phyloP scores from a whole-genome alignment of 2,329 filamentous ascomycete species.

The Pleurostoma richardsiae region DNA sequence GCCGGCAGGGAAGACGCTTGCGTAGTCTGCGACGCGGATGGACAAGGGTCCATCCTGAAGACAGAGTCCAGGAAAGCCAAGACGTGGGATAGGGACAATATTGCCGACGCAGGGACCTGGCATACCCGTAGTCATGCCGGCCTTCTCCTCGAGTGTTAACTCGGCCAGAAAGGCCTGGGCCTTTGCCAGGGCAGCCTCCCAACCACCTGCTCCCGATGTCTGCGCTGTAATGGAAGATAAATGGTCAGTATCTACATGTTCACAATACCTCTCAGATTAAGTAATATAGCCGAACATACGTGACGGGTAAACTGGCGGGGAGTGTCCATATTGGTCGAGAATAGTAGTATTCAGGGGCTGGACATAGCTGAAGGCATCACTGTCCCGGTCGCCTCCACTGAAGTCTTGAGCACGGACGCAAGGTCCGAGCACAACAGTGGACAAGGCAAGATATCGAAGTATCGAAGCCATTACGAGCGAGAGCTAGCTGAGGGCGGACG shows the following conservation, averaged over 20 bases:
- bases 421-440: slow-evolving; percentile 23
- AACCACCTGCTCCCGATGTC: slow-evolving; percentile 24
- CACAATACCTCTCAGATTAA: slow-evolving; percentile 9
- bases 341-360: slow-evolving; percentile 35
- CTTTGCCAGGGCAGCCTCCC: slow-evolving; percentile 29
- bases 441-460: slow-evolving; percentile 9
- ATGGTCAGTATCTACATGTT: background rate
- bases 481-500: background rate
- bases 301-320: slow-evolving; percentile 26
- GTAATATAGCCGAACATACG: slow-evolving; percentile 20
- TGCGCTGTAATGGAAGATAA: slow-evolving; percentile 20
- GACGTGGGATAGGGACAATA: slow-evolving; percentile 44
- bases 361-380: slow-evolving; percentile 29
- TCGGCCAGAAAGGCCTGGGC: slow-evolving; percentile 51
- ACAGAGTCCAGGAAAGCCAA: slow-evolving; percentile 57
- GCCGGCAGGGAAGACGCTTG: slow-evolving; percentile 66
- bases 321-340: slow-evolving; percentile 31
- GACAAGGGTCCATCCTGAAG: slow-evolving; percentile 67
- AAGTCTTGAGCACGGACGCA: slow-evolving; percentile 19
- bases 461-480: background rate
- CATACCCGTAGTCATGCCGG: slow-evolving; percentile 11
- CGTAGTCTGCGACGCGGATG: slow-evolving; percentile 60
- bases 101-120: slow-evolving; percentile 16
- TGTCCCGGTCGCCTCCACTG: slow-evolving; percentile 12
- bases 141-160: slow-evolving; percentile 61